Conservation (phyloP, 2,329 filamentous ascomycete species). For the Arthrobotrys sphaeroides region DNA sequence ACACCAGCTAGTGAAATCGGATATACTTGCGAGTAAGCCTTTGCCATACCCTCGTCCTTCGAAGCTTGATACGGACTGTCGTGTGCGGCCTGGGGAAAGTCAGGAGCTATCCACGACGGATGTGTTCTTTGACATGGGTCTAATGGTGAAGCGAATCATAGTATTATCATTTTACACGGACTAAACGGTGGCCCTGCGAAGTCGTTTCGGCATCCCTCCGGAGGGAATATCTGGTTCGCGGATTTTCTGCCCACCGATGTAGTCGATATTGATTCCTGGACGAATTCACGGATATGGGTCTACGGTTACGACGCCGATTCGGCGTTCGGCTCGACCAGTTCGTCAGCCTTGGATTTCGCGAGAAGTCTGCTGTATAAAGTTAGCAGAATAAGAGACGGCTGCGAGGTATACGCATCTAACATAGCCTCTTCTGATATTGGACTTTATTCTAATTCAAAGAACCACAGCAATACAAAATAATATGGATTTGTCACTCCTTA, state of each 20-base stretch:
- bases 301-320: conserved; percentile 50
- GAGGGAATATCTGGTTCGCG: conserved; percentile 51
- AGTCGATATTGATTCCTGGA: conserved; percentile 48
- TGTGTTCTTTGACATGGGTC: conserved; percentile 16
- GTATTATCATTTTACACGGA: conserved; percentile 51
- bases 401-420: conserved; percentile 21
- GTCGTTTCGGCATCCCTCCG: conserved; percentile 39
- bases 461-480: conserved; percentile 38
- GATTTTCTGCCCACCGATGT: conserved; percentile 42
- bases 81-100: conserved; percentile 12
- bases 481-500: conserved; percentile 50
- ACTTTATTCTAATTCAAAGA: background rate
- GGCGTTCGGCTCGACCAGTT: conserved; percentile 37
- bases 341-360: conserved; percentile 38
- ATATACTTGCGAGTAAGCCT: conserved; percentile 53
- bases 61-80: conserved; percentile 6
- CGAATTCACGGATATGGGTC: conserved; percentile 51
- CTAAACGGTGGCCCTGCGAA: conserved; percentile 47
- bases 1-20: conserved; percentile 47
- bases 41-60: background rate
- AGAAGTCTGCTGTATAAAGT: conserved; percentile 39
- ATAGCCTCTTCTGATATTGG: background rate
- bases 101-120: background rate
- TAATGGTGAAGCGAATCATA: conserved; percentile 7
- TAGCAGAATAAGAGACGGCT: conserved; percentile 44